Evolutionary conservation across 345 rosid genomes (phyloP), one percentile per base, ranked within the genome.

Genomic region (Salix exigua): DNA sequence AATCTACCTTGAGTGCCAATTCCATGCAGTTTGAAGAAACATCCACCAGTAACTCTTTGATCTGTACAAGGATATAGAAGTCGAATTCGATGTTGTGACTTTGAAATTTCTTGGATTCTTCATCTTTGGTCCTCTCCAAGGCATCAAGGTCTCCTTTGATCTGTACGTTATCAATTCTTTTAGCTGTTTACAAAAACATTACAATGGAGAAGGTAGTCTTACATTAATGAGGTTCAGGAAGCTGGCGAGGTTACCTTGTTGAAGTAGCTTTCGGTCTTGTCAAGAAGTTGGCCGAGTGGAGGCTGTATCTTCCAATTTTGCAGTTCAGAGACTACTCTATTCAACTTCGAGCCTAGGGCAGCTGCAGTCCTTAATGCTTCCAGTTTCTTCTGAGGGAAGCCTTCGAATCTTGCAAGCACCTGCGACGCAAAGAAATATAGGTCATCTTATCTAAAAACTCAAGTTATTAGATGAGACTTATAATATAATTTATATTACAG

Each of bases 361-460:
- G 89, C 82, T 4, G 97, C 91, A 70, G 88, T 88, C 81, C 99
- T 85, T 53, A 94, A 42, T 37, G 97, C 84, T 88, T 96, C 99
- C 70, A 96, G 82, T 81, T 94, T 96, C 87, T 89, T 92, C n/a
- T 75, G 85, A 0, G 99, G 98, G 71, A 96, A 91, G 25, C 91
- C 98, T 87, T 96, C 98, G 58, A 95, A 92, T 73, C 94, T 85
- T 9, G 94, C 89, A 58, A 96, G 89, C 64, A 96, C 98, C 97
- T 96, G 86, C 48, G 19, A 38, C 48, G 37, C 60, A 26, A 18
- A 23, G 68, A 50, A 42, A 53, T 55, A 35, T 2, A 31, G 30
- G 31, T n/a, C n/a, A 28, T 28, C 2, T 28, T 28, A 28, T 28
- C 30, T 28, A 28, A 28, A 28, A 28, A 4, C 5, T 31, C 33